phyloP scores from a whole-genome alignment of 2,329 filamentous ascomycete species.

The Paecilomyces dactylethromorphus region DNA sequence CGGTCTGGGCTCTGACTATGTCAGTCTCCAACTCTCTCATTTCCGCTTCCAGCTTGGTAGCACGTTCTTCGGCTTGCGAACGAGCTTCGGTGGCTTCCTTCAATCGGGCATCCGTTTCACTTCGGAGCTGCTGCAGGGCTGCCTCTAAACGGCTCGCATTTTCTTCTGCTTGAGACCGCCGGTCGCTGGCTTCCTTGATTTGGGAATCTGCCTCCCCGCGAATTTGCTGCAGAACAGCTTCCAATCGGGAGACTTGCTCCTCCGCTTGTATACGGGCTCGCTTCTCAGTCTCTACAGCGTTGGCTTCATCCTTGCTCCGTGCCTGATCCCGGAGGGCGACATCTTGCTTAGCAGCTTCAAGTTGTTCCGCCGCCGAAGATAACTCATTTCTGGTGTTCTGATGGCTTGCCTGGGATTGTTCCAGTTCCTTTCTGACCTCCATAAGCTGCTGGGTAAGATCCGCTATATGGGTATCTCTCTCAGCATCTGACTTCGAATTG shows the following conservation, averaged over 20 bases:
- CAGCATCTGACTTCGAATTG: slow-evolving; percentile 74
- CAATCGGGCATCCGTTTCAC: slow-evolving; percentile 25
- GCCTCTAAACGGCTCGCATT: slow-evolving; percentile 20
- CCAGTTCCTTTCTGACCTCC: slow-evolving; percentile 60
- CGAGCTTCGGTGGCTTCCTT: slow-evolving; percentile 21
- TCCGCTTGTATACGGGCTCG: slow-evolving; percentile 22
- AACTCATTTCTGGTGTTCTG: slow-evolving; percentile 35
- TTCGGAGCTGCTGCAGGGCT: slow-evolving; percentile 24
- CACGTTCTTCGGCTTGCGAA: slow-evolving; percentile 28
- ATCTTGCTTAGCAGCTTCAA: slow-evolving; percentile 35
- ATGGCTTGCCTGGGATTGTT: slow-evolving; percentile 42
- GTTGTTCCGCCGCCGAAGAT: slow-evolving; percentile 34
- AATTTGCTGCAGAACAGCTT: slow-evolving; percentile 48
- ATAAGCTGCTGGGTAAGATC: slow-evolving; percentile 44
- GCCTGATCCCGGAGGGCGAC: slow-evolving; percentile 26
- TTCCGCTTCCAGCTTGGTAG: slow-evolving; percentile 41
- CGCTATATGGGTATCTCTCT: slow-evolving; percentile 44
- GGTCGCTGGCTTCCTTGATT: slow-evolving; percentile 12
- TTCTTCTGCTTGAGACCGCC: slow-evolving; percentile 15
- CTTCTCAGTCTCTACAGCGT: slow-evolving; percentile 21
- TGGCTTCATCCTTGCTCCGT: slow-evolving; percentile 21
- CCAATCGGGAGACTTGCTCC: slow-evolving; percentile 25
- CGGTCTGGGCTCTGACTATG: slow-evolving; percentile 60
- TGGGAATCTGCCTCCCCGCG: slow-evolving; percentile 9
- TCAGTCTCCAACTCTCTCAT: slow-evolving; percentile 53